A percentile compares a stretch with the other conserved stretches of the same genome.
phyloP scores from a whole-genome alignment of 805 yeast genomes.

The Wickerhamiella shivajii region DNA sequence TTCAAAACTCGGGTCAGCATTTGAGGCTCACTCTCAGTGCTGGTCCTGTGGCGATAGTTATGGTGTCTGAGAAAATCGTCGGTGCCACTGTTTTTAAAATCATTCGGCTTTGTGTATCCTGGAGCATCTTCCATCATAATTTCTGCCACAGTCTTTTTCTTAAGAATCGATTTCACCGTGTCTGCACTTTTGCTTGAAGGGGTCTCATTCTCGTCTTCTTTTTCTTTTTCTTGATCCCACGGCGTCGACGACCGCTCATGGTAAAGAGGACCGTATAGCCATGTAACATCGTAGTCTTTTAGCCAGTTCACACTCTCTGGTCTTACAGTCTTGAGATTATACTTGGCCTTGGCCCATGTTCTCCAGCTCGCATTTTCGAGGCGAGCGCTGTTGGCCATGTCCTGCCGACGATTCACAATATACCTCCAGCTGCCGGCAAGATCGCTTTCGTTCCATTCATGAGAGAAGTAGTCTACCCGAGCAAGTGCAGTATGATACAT shows the following conservation, averaged over 20 bases:
- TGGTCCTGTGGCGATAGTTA: constrained; percentile 25
- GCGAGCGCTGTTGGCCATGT: constrained; percentile 69
- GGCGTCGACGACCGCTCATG: constrained; percentile 24
- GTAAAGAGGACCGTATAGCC: constrained; percentile 88
- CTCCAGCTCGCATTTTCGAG: constrained; percentile 85
- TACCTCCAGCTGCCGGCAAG: constrained; percentile 94
- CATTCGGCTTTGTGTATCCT: constrained; percentile 6
- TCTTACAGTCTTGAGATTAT: constrained; percentile 54
- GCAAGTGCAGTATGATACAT: constrained; percentile 64
- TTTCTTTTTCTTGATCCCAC: constrained; percentile 9
- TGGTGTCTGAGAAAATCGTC: constrained; percentile 26
- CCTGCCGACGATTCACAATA: constrained; percentile 66
- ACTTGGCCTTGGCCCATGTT: constrained; percentile 79
- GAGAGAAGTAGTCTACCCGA: constrained; percentile 91
- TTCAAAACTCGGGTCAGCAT: constrained; percentile 23
- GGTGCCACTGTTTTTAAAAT: constrained; percentile 3
- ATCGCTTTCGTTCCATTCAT: constrained; percentile 90
- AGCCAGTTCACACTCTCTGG: constrained; percentile 94
- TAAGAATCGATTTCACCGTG: constrained; percentile 64
- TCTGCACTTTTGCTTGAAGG: constrained; percentile 1
- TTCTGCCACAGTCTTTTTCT: constrained; percentile 74
- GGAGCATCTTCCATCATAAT: constrained; percentile 37
- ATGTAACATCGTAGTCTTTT: constrained; percentile 91
- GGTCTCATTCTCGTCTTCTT: constrained; percentile 2
- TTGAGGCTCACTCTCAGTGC: constrained; percentile 18